Conservation (phyloP, 805 yeast species). For the Myxozyma mucilagina region DNA sequence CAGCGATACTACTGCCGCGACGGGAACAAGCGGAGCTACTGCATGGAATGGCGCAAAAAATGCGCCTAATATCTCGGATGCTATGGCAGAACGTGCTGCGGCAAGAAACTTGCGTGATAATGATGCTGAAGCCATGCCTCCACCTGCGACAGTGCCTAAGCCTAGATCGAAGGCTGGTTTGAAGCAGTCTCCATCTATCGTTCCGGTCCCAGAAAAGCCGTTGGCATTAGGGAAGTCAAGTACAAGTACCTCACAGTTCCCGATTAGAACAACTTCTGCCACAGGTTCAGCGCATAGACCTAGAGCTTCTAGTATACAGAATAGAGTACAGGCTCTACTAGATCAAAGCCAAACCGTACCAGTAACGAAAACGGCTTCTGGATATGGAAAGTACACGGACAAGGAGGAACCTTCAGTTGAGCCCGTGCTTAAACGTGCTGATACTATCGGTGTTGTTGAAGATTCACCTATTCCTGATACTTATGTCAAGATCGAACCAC, state of each 20-base stretch:
- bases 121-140: slow-evolving; percentile 10
- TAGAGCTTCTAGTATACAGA: slow-evolving; percentile 30
- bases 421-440: neutral
- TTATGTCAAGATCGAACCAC: slow-evolving; percentile 14
- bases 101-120: slow-evolving; percentile 3
- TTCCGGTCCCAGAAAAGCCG: neutral
- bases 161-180: neutral
- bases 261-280: neutral
- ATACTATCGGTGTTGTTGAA: slow-evolving; percentile 12
- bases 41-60: slow-evolving; percentile 10
- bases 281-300: slow-evolving; percentile 7
- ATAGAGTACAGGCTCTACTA: slow-evolving; percentile 30
- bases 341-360: slow-evolving; percentile 39
- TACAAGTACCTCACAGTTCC: neutral
- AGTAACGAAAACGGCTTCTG: slow-evolving; percentile 59
- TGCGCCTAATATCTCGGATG: slow-evolving; percentile 1
- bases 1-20: neutral
- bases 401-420: neutral
- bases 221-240: neutral
- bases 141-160: slow-evolving; percentile 11
- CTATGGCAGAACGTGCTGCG: slow-evolving; percentile 13
- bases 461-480: slow-evolving; percentile 2
- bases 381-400: slow-evolving; percentile 66
- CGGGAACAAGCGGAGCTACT: neutral
- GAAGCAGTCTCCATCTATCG: neutral